Percentiles rank a stretch among this genome's conserved stretches.
phyloP scores from a whole-genome alignment of 805 yeast species.

The Nadsonia fulvescens region DNA sequence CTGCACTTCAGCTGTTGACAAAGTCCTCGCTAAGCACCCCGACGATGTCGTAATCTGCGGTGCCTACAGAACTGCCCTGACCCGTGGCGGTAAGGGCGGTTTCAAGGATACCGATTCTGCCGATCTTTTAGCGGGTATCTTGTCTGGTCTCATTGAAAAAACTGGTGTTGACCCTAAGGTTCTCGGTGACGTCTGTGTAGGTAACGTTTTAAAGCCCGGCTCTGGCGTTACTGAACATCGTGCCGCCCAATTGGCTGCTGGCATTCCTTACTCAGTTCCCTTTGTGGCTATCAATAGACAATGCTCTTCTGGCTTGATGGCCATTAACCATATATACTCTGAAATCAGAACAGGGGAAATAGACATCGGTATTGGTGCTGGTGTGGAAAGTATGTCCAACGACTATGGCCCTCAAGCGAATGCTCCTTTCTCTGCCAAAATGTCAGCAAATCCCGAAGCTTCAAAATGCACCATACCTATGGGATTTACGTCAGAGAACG shows the following conservation, averaged over 20 bases:
- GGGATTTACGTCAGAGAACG: constrained; percentile 93
- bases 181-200: constrained; percentile 75
- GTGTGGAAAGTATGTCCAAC: constrained; percentile 88
- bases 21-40: constrained; percentile 38
- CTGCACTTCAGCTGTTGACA: constrained; percentile 17
- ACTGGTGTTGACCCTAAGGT: constrained; percentile 31
- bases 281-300: constrained; percentile 81
- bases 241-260: constrained; percentile 82
- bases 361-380: constrained; percentile 77
- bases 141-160: constrained; percentile 41
- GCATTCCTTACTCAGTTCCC: constrained; percentile 65
- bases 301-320: constrained; percentile 88
- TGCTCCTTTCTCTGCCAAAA: constrained; percentile 37
- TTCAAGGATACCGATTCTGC: constrained; percentile 74
- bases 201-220: constrained; percentile 81
- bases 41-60: constrained; percentile 83
- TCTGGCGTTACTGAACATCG: constrained; percentile 93
- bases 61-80: constrained; percentile 80
- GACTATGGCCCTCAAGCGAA: constrained; percentile 70
- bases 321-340: constrained; percentile 76
- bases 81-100: constrained; percentile 74
- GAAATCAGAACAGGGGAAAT: constrained; percentile 79
- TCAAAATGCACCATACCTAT: constrained; percentile 76
- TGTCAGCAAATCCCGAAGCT: constrained; percentile 29
- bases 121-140: constrained; percentile 49